Base-by-base conservation (phyloP, 2,329 filamentous ascomycete genomes). In the Cryoendolithus antarcticus region DNA sequence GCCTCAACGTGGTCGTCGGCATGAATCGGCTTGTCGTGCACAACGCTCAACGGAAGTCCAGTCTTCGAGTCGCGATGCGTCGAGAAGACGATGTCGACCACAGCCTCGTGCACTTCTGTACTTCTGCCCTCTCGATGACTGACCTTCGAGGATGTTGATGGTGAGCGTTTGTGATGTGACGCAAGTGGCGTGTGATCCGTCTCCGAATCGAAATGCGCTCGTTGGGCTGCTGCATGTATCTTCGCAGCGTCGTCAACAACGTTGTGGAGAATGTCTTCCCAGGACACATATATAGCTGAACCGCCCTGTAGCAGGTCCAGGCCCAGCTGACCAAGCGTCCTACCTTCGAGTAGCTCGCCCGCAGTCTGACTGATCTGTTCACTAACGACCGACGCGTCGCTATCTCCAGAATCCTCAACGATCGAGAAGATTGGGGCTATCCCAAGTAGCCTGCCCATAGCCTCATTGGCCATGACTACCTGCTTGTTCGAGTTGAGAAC, bases 221-320 rank as follows among this genome's bases (percentile, higher is more conserved):
- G 42, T 39, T 58, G 52, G 4, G 54, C 48, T 21, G 19, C 19
- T 21, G 3, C 19, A 21, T 21, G 19, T 21, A 21, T 21, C 11
- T 51, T 46, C 2, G 48, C 42, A 11, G 56, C 56, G 47, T 68
- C 64, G 29, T 66, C 53, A 3, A 66, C 47, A 4, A 68, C 52
- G 9, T 60, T 62, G 27, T 65, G 57, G 5, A 70, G 51, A 37
- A 69, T 67, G 9, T 63, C 63, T 45, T 70, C 65, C 70, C 70
- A 73, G 9, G 62, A 60, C 13, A 72, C 61, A 52, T 69, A 62
- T 3, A 71, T 60, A 1, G 67, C 64, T 15, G 59, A 64, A 4
- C 78, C 80, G 45, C 83, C 75, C 48, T 84, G 77, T 8, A 86
- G 54, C 62, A 86, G 72, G 47, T 86, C 80, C 41, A 88, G 70